These are phyloP conservation scores for Exsudoporus floridanus DNA, from an alignment of 1,284 basidiomycete genomes.

Conservation along the genomic window DNA sequence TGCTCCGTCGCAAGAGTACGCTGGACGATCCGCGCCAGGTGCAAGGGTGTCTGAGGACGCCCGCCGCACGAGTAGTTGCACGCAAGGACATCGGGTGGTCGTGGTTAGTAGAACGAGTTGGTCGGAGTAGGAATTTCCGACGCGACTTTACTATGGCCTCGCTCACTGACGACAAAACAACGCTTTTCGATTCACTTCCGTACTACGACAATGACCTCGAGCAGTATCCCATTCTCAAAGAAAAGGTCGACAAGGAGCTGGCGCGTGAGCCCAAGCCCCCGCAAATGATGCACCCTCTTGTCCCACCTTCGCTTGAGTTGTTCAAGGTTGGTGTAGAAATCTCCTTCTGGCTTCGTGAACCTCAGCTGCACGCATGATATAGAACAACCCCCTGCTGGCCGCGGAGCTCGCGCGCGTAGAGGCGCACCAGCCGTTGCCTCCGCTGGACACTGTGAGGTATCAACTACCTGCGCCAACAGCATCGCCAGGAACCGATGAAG, in stretches of 20 bases:
- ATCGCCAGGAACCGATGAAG: slow-evolving; percentile 67
- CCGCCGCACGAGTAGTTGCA: slow-evolving; percentile 43
- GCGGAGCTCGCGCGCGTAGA: slow-evolving; percentile 75
- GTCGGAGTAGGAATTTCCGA: slow-evolving; percentile 32
- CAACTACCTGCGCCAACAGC: slow-evolving; percentile 71
- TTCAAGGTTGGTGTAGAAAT: slow-evolving; percentile 56
- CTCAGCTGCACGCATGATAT: slow-evolving; percentile 12
- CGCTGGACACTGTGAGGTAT: slow-evolving; percentile 80
- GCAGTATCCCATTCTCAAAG: slow-evolving; percentile 64
- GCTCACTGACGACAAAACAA: slow-evolving; percentile 9
- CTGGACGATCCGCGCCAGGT: slow-evolving; percentile 15
- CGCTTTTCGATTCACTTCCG: slow-evolving; percentile 82
- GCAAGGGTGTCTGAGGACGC: slow-evolving; percentile 37
- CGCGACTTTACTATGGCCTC: slow-evolving; percentile 18
- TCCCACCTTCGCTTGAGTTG: slow-evolving; percentile 67
- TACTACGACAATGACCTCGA: slow-evolving; percentile 95
- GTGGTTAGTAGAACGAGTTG: slow-evolving; percentile 15
- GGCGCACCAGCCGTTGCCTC: slow-evolving; percentile 65
- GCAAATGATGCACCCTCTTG: slow-evolving; percentile 60
- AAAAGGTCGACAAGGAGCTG: slow-evolving; percentile 73
- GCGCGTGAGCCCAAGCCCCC: slow-evolving; percentile 62
- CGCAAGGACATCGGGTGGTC: slow-evolving; percentile 49
- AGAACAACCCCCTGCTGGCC: slow-evolving; percentile 68
- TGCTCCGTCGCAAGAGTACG: slow-evolving; percentile 7
- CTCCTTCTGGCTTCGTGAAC: not conserved